A percentile compares a stretch with the other conserved stretches of the same genome.
These are phyloP conservation scores for Solanum chacoense DNA, from an alignment of 305 asterid genomes.

Conservation along the genomic window DNA sequence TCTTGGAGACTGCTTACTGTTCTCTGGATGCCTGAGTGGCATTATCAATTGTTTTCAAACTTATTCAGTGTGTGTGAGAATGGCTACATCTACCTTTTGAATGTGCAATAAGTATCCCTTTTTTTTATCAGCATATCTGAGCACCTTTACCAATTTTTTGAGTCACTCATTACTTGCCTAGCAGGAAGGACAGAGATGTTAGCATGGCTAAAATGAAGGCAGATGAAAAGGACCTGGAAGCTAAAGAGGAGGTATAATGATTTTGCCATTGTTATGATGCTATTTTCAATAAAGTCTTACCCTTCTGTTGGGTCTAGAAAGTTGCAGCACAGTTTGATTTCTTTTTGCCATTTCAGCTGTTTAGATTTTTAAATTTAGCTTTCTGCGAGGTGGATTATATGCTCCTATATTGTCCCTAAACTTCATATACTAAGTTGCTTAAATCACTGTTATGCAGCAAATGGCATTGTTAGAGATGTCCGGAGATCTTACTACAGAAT, in stretches of 20 bases:
- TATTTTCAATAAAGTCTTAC: not conserved
- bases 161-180: not conserved
- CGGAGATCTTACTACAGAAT: not conserved
- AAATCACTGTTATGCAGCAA: not conserved
- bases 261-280: not conserved
- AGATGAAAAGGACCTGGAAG: not conserved
- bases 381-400: not conserved
- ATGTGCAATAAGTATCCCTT: not conserved
- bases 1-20: not conserved
- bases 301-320: not conserved
- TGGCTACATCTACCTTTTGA: not conserved
- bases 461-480: not conserved
- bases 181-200: not conserved
- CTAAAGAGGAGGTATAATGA: not conserved
- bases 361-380: not conserved
- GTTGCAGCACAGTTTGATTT: not conserved
- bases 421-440: not conserved
- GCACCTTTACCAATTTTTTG: not conserved
- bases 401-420: not conserved
- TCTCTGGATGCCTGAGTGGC: not conserved
- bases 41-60: not conserved
- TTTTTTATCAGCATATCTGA: not conserved
- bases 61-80: not conserved
- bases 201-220: not conserved
- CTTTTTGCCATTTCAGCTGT: not conserved